These are phyloP conservation scores for Athelia sp. DNA, from an alignment of 1,284 basidiomycete genomes.

Conservation along the genomic window DNA sequence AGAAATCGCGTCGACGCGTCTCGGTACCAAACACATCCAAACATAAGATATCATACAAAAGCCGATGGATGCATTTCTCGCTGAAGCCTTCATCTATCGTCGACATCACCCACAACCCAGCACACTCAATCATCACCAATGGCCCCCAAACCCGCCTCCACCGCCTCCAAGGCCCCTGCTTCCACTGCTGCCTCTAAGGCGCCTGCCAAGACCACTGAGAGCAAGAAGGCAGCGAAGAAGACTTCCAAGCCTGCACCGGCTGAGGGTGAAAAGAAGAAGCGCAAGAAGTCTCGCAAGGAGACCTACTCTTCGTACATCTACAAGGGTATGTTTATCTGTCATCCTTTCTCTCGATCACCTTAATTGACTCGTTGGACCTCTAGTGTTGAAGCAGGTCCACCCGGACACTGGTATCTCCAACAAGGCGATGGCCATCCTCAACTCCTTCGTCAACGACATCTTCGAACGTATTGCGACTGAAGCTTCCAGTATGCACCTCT, in stretches of 20 bases:
- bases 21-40: too few species aligned
- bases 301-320: slow-evolving; percentile 91
- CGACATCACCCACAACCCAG: too few species aligned
- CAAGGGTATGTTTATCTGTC: slow-evolving; percentile 54
- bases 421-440: slow-evolving; percentile 85
- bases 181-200: slow-evolving; percentile 72
- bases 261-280: slow-evolving; percentile 80
- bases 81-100: too few species aligned
- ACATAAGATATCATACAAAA: too few species aligned
- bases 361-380: slow-evolving; percentile 2
- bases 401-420: slow-evolving; percentile 84
- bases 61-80: too few species aligned
- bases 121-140: slow-evolving; percentile 17
- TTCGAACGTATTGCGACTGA: slow-evolving; percentile 82
- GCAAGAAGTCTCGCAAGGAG: slow-evolving; percentile 82
- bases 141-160: slow-evolving; percentile 63
- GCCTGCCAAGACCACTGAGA: slow-evolving; percentile 53
- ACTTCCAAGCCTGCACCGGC: slow-evolving; percentile 48
- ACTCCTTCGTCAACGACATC: slow-evolving; percentile 80
- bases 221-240: slow-evolving; percentile 55
- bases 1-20: slow-evolving; percentile 25
- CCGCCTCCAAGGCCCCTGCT: slow-evolving; percentile 73
- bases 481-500: slow-evolving; percentile 61
- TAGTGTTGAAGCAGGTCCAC: slow-evolving; percentile 82
- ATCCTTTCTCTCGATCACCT: neutral